A percentile compares a stretch with the other conserved stretches of the same genome.
These are phyloP conservation scores for Obelidium mucronatum DNA, from an alignment of 192 early-diverging fungal species.

Conservation along the genomic window DNA sequence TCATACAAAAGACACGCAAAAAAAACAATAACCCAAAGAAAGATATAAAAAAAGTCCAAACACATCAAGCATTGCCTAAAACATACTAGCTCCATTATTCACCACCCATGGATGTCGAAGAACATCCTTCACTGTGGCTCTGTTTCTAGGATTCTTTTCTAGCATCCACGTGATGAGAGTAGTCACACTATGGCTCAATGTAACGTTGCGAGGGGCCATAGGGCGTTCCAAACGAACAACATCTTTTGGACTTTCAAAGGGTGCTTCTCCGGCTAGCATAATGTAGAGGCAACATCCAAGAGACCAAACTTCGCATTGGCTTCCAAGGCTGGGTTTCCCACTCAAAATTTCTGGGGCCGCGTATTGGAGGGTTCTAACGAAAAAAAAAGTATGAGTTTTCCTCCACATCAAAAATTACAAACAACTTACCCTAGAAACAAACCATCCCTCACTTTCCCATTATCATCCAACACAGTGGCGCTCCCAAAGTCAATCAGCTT, in stretches of 20 bases:
- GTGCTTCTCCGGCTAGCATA: slow-evolving; percentile 59
- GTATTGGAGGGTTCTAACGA: slow-evolving; percentile 52
- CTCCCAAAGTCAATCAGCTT: slow-evolving; percentile 77
- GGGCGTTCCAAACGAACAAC: not conserved
- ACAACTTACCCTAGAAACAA: slow-evolving; percentile 58
- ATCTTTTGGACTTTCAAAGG: slow-evolving; percentile 48
- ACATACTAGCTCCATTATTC: not conserved
- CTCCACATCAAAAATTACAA: not conserved
- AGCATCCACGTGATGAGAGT: slow-evolving; percentile 72
- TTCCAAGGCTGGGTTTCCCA: slow-evolving; percentile 56
- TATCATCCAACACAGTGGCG: slow-evolving; percentile 44
- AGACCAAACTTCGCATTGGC: slow-evolving; percentile 65
- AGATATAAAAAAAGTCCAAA: not conserved
- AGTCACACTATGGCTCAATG: slow-evolving; percentile 55
- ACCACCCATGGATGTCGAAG: slow-evolving; percentile 47
- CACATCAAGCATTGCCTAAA: no score
- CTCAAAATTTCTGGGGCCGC: slow-evolving; percentile 64
- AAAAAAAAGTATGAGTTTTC: slow-evolving; percentile 2
- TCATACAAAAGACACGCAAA: not conserved
- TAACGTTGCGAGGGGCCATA: slow-evolving; percentile 32
- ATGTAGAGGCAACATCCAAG: slow-evolving; percentile 66
- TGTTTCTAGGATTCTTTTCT: slow-evolving; percentile 59
- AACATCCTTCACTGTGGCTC: slow-evolving; percentile 72
- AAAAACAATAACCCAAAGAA: slow-evolving; percentile 8
- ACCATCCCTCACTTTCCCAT: slow-evolving; percentile 38